phyloP scores from a whole-genome alignment of 2,329 filamentous ascomycete genomes.

The Diaporthe humulicola region DNA sequence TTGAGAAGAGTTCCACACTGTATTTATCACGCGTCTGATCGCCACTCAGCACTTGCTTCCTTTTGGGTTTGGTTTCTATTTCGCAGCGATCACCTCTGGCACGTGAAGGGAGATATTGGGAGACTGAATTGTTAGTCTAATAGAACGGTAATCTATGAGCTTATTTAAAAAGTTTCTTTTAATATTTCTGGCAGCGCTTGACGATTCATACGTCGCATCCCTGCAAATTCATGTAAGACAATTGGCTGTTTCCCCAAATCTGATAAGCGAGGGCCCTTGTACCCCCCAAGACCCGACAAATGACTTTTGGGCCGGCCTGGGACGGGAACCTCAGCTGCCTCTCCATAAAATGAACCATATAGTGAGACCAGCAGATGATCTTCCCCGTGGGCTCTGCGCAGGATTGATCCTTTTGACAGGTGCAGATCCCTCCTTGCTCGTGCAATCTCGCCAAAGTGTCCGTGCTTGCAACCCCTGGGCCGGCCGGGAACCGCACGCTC shows the following conservation, averaged over 20 bases:
- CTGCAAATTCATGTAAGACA: slow-evolving; percentile 37
- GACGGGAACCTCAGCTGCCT: background rate
- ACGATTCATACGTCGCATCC: background rate
- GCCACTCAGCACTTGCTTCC: background rate
- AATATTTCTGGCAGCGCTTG: background rate
- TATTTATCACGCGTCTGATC: background rate
- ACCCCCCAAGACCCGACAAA: background rate
- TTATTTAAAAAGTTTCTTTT: background rate
- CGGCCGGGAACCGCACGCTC: background rate
- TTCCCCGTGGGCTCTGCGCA: background rate
- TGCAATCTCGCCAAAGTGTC: slow-evolving; percentile 35
- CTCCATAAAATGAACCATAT: background rate
- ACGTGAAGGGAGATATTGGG: background rate
- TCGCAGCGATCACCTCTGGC: background rate
- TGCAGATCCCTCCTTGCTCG: slow-evolving; percentile 7
- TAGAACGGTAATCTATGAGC: background rate
- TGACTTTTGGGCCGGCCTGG: background rate
- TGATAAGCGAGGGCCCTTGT: background rate
- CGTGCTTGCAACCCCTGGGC: slow-evolving; percentile 4
- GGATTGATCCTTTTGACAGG: background rate
- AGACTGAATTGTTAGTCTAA: background rate
- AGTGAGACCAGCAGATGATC: background rate
- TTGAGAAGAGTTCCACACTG: background rate
- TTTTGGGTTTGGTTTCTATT: background rate
- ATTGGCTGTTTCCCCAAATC: slow-evolving; percentile 18